These are phyloP conservation scores for Cytospora schulzeri DNA, from an alignment of 2,329 filamentous ascomycete species.

Conservation along the genomic window DNA sequence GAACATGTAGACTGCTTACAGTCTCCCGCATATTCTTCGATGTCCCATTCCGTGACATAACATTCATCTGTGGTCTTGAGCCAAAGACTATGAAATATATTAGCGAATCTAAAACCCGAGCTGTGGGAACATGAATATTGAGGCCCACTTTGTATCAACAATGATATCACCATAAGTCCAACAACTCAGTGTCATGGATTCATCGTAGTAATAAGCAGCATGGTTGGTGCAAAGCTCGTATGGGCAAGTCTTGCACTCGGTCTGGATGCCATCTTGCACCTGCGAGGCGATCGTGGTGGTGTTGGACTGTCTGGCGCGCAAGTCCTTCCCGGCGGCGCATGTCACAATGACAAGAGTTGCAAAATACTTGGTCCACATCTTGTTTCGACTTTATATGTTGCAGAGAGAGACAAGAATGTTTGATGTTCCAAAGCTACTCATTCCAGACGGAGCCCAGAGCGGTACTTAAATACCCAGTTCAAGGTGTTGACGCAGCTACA, in stretches of 20 bases:
- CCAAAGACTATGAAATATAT: constrained; percentile 17
- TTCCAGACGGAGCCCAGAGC: background rate
- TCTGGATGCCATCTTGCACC: constrained; percentile 21
- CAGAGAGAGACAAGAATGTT: background rate
- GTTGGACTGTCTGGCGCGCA: constrained; percentile 9
- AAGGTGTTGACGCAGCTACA: background rate
- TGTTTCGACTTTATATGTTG: background rate
- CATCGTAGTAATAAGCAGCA: constrained; percentile 8
- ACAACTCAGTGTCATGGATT: constrained; percentile 18
- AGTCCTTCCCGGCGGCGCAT: background rate
- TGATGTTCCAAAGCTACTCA: background rate
- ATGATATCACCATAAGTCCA: constrained; percentile 26
- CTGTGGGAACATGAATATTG: background rate
- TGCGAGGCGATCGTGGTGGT: constrained; percentile 17
- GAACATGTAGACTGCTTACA: constrained; percentile 5
- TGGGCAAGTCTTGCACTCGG: constrained; percentile 27
- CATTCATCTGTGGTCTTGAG: constrained; percentile 21
- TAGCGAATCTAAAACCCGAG: background rate
- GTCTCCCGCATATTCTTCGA: constrained; percentile 23
- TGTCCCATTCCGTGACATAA: constrained; percentile 27
- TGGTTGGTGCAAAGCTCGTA: constrained; percentile 24
- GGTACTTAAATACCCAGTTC: background rate
- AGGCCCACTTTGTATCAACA: constrained; percentile 23
- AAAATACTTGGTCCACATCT: background rate
- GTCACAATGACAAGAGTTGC: constrained; percentile 7